A percentile compares a stretch with the other conserved stretches of the same genome.
phyloP scores from a whole-genome alignment of 2,329 filamentous ascomycete genomes.

The Colletotrichum cuscutae region DNA sequence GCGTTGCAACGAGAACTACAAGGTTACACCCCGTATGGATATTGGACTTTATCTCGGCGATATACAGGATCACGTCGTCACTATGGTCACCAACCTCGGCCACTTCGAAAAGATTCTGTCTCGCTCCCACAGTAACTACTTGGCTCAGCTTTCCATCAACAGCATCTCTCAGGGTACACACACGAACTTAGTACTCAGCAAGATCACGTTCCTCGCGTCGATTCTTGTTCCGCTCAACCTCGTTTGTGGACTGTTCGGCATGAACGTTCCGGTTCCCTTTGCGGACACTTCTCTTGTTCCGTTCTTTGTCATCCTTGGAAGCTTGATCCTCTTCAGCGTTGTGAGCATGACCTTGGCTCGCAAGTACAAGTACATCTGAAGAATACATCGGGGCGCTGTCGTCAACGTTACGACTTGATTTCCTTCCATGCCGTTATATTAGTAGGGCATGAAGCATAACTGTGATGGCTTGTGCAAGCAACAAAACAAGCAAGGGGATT shows the following conservation, averaged over 20 bases:
- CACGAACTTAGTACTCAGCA: constrained; percentile 90
- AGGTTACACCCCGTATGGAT: constrained; percentile 93
- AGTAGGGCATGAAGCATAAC: background rate
- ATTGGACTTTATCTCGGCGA: constrained; percentile 97
- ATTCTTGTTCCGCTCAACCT: constrained; percentile 97
- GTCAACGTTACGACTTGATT: background rate
- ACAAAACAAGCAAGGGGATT: background rate
- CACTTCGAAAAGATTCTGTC: constrained; percentile 99
- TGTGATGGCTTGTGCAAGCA: background rate
- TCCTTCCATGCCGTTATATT: background rate
- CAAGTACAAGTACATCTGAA: constrained; percentile 55
- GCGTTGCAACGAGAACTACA: constrained; percentile 97
- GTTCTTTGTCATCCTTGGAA: constrained; percentile 62
- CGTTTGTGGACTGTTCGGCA: constrained; percentile 86
- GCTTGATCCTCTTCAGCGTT: constrained; percentile 64
- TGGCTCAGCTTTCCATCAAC: constrained; percentile 93
- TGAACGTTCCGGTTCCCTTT: constrained; percentile 85
- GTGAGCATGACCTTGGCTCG: constrained; percentile 59
- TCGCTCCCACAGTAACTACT: constrained; percentile 93
- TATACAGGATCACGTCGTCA: constrained; percentile 99
- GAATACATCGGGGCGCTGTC: background rate
- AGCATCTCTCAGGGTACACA: constrained; percentile 88
- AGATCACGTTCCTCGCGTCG: constrained; percentile 93
- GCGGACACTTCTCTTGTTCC: constrained; percentile 61
- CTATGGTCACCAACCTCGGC: constrained; percentile 95